Percentiles rank a stretch among this genome's conserved stretches.
Conservation (phyloP, 192 early-diverging fungal species). For the Mycoemilia scoparia region DNA sequence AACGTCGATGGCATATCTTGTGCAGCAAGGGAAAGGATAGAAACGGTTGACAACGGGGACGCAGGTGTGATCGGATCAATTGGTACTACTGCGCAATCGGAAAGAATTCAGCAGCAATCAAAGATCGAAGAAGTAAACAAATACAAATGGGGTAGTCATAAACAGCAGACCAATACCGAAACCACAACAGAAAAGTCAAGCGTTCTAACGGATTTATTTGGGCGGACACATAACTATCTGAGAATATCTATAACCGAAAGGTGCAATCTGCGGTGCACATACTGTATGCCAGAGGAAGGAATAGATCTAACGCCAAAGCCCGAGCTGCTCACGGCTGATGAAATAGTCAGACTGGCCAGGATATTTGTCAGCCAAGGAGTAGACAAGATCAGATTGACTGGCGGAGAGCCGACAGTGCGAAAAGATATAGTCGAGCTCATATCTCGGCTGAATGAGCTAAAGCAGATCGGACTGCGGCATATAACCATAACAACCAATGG, state of each 20-base stretch:
- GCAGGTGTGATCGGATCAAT: too few species aligned
- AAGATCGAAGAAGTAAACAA: too few species aligned
- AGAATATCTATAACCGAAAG: slow-evolving; percentile 87
- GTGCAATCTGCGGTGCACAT: slow-evolving; percentile 92
- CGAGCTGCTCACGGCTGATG: slow-evolving; percentile 54
- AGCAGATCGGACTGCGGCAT: slow-evolving; percentile 48
- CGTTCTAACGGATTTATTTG: slow-evolving; percentile 58
- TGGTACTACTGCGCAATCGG: too few species aligned
- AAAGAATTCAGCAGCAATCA: too few species aligned
- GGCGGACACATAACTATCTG: slow-evolving; percentile 79
- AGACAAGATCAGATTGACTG: slow-evolving; percentile 86
- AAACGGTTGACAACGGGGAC: too few species aligned
- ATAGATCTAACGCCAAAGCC: slow-evolving; percentile 47
- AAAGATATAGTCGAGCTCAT: slow-evolving; percentile 79
- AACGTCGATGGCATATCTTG: too few species aligned
- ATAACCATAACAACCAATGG: slow-evolving; percentile 94
- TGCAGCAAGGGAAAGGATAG: too few species aligned
- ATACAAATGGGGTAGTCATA: too few species aligned
- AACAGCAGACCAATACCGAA: too few species aligned
- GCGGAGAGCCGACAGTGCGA: slow-evolving; percentile 89
- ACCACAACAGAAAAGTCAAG: too few species aligned
- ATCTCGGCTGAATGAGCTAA: slow-evolving; percentile 52
- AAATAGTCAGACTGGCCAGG: slow-evolving; percentile 61
- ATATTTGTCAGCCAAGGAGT: slow-evolving; percentile 81
- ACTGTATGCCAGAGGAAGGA: slow-evolving; percentile 93